These are phyloP conservation scores for Penicillium sp. DNA, from an alignment of 2,329 filamentous ascomycete genomes.

Conservation along the genomic window DNA sequence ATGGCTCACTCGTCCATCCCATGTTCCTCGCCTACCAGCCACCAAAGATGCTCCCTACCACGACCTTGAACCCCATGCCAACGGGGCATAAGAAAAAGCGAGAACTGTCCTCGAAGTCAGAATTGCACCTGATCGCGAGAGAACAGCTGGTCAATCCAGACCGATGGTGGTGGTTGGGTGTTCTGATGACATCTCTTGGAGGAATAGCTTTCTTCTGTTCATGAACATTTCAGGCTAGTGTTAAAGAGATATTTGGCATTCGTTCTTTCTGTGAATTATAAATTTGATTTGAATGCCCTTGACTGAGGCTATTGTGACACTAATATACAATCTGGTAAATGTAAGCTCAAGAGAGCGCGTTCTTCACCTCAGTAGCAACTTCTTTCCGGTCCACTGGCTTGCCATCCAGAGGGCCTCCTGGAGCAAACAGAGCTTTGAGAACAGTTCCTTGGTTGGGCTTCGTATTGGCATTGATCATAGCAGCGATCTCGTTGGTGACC, in stretches of 20 bases:
- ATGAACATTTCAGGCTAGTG: constrained; percentile 11
- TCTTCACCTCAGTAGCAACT: constrained; percentile 41
- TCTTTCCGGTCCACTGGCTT: constrained; percentile 44
- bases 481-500: constrained; percentile 36
- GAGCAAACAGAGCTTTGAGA: constrained; percentile 43
- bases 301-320: constrained; percentile 19
- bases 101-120: constrained; percentile 8
- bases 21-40: constrained; percentile 64
- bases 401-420: constrained; percentile 43
- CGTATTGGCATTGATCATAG: constrained; percentile 34
- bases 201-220: constrained; percentile 38
- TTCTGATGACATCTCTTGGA: constrained; percentile 47
- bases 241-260: not conserved
- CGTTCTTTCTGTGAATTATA: constrained; percentile 6
- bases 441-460: constrained; percentile 40
- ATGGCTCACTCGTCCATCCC: constrained; percentile 64
- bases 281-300: not conserved
- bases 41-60: constrained; percentile 68
- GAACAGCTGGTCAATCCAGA: constrained; percentile 40
- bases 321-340: constrained; percentile 19
- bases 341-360: constrained; percentile 29
- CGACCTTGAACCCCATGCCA: constrained; percentile 59
- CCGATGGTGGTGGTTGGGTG: constrained; percentile 49
- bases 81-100: constrained; percentile 36
- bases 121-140: constrained; percentile 25